A percentile compares a stretch with the other conserved stretches of the same genome.
Evolutionary conservation across 768 basidiomycete species (phyloP).

Genomic region (Termitomyces sp.): DNA sequence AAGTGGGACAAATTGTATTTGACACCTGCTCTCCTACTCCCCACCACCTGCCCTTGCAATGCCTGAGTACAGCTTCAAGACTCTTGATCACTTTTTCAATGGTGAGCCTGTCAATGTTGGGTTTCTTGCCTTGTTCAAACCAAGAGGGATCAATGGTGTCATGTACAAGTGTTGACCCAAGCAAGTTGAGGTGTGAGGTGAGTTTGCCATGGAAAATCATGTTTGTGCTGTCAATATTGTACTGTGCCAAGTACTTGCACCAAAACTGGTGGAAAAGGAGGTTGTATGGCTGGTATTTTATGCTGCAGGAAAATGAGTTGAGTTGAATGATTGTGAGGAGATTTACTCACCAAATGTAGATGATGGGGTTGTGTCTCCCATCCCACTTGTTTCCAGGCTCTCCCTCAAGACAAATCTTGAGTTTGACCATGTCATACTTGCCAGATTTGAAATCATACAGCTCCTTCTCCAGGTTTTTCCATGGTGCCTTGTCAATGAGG

Average conservation of each 20-base stretch:
- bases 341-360: conserved; percentile 55
- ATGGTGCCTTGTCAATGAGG: conserved; percentile 61
- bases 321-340: too few relatives aligned
- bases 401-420: conserved; percentile 54
- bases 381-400: conserved; percentile 63
- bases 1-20: too few relatives aligned
- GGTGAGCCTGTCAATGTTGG: conserved; percentile 65
- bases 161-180: conserved; percentile 84
- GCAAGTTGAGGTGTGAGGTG: conserved; percentile 93
- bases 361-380: conserved; percentile 59
- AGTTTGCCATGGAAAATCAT: conserved; percentile 79
- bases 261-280: conserved; percentile 88
- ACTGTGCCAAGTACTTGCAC: conserved; percentile 83
- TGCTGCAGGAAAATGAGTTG: conserved; percentile 37
- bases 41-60: conserved; percentile 69
- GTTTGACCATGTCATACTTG: conserved; percentile 70
- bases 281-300: conserved; percentile 93
- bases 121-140: conserved; percentile 57
- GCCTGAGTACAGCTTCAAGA: conserved; percentile 78
- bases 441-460: conserved; percentile 49
- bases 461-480: conserved; percentile 54
- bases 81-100: conserved; percentile 77
- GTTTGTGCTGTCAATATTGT: conserved; percentile 81
- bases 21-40: conserved; percentile 42
- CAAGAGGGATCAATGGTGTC: conserved; percentile 83